Conservation (phyloP, 2,329 filamentous ascomycete genomes). For the Pestalotiopsis sp. region DNA sequence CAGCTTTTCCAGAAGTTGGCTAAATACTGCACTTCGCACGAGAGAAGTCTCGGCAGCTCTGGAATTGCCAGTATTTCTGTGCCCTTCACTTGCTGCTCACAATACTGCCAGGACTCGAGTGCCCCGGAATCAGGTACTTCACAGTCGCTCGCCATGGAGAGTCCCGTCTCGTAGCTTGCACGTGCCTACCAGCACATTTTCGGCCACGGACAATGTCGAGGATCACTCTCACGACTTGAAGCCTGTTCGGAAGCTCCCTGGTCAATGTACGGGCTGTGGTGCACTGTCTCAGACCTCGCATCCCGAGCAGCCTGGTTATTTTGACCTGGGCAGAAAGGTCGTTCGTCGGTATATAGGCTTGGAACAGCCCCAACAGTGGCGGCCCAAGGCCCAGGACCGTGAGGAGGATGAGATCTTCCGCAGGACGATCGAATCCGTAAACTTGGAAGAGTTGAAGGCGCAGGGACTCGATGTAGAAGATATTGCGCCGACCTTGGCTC, state of each 20-base stretch:
- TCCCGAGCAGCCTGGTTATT: conserved; percentile 58
- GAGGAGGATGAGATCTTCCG: conserved; percentile 51
- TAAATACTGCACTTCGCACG: conserved; percentile 45
- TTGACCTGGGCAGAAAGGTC: conserved; percentile 51
- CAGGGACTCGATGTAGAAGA: conserved; percentile 48
- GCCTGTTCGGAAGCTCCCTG: conserved; percentile 44
- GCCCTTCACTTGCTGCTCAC: conserved; percentile 42
- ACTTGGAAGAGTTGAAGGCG: conserved; percentile 42
- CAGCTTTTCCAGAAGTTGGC: conserved; percentile 43
- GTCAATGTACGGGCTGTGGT: conserved; percentile 66
- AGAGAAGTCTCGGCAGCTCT: conserved; percentile 36
- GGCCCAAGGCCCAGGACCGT: conserved; percentile 15
- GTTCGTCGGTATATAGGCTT: conserved; percentile 51
- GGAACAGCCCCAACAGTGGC: conserved; percentile 26
- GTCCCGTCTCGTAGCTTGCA: conserved; percentile 31
- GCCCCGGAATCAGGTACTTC: conserved; percentile 14
- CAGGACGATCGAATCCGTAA: conserved; percentile 45
- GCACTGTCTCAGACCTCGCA: conserved; percentile 62
- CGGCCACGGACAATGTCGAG: neutral
- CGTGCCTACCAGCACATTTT: conserved; percentile 19
- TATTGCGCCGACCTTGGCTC: conserved; percentile 33
- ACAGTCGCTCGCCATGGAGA: conserved; percentile 22
- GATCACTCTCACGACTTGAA: neutral
- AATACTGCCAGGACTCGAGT: conserved; percentile 12
- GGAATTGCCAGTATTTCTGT: conserved; percentile 51